Evolutionary conservation across 257 asterid genomes (phyloP).

Genomic region (Dorcoceras hygrometricum): DNA sequence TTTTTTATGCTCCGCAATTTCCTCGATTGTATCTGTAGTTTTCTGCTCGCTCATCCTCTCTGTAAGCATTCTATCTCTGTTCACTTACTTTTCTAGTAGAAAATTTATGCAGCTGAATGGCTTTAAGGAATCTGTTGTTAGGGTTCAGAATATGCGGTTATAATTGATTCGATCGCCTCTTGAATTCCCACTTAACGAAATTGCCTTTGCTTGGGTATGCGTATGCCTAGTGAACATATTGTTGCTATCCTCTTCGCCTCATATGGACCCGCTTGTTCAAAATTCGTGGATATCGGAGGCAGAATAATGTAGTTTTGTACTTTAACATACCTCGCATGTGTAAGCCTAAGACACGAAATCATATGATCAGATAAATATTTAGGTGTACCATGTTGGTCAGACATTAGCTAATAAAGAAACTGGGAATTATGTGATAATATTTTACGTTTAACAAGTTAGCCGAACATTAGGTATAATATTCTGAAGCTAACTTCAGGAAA

Average conservation of each 20-base stretch:
- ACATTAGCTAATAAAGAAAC: no score
- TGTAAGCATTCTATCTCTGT: slow-evolving; percentile 35
- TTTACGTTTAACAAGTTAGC: neutral
- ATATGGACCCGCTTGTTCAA: no score
- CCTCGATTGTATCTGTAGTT: slow-evolving; percentile 59
- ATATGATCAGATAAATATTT: no score
- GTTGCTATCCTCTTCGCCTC: no score
- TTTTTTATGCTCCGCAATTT: slow-evolving; percentile 74
- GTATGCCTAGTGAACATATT: neutral
- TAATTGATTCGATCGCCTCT: neutral
- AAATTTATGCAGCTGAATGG: neutral
- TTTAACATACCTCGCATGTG: no score
- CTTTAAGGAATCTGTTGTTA: slow-evolving; percentile 1
- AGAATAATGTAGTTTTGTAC: no score
- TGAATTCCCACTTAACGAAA: neutral
- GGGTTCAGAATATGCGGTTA: neutral
- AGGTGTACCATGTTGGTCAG: no score
- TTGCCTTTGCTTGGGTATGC: neutral
- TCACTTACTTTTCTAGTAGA: neutral
- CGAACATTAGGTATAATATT: neutral
- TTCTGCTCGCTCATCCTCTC: slow-evolving; percentile 66
- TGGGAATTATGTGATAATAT: no score
- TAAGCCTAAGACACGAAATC: no score
- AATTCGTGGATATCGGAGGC: no score
- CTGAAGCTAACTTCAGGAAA: neutral